A percentile compares a stretch with the other conserved stretches of the same genome.
These are phyloP conservation scores for Suillus ampliporus DNA, from an alignment of 768 basidiomycete genomes.

Conservation along the genomic window DNA sequence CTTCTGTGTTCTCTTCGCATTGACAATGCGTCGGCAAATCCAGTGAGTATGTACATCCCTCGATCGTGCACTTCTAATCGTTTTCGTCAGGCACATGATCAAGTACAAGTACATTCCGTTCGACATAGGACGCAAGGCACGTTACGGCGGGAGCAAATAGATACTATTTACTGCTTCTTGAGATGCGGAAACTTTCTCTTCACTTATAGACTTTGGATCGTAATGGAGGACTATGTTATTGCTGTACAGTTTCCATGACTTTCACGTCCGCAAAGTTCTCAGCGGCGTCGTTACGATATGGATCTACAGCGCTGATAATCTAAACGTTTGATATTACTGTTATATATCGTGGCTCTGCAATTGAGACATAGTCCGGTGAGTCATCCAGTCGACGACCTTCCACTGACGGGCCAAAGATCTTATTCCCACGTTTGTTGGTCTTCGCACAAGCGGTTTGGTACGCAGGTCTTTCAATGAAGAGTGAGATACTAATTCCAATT, in stretches of 20 bases:
- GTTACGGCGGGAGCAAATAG: constrained; percentile 71
- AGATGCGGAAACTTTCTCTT: background rate
- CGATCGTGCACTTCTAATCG: constrained; percentile 16
- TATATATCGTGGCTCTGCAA: background rate
- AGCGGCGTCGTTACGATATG: constrained; percentile 15
- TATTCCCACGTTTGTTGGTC: background rate
- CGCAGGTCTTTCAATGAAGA: background rate
- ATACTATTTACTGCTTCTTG: background rate
- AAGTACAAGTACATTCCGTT: constrained; percentile 98
- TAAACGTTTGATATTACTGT: background rate
- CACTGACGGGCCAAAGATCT: too few relatives aligned
- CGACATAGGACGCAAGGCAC: constrained; percentile 92
- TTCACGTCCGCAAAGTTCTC: constrained; percentile 4
- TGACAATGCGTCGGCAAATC: constrained; percentile 96
- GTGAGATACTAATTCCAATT: background rate
- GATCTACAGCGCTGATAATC: constrained; percentile 36
- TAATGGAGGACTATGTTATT: constrained; percentile 15
- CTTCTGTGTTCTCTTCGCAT: constrained; percentile 91
- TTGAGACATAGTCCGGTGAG: background rate
- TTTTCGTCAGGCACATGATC: constrained; percentile 89
- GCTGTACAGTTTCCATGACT: constrained; percentile 9
- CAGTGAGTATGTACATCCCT: constrained; percentile 61
- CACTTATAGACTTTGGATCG: constrained; percentile 9
- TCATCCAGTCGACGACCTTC: constrained; percentile 14
- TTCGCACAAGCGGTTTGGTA: background rate